A percentile compares a stretch with the other conserved stretches of the same genome.
These are phyloP conservation scores for Pholiota adiposa DNA, from an alignment of 1,284 basidiomycete genomes.

Conservation along the genomic window DNA sequence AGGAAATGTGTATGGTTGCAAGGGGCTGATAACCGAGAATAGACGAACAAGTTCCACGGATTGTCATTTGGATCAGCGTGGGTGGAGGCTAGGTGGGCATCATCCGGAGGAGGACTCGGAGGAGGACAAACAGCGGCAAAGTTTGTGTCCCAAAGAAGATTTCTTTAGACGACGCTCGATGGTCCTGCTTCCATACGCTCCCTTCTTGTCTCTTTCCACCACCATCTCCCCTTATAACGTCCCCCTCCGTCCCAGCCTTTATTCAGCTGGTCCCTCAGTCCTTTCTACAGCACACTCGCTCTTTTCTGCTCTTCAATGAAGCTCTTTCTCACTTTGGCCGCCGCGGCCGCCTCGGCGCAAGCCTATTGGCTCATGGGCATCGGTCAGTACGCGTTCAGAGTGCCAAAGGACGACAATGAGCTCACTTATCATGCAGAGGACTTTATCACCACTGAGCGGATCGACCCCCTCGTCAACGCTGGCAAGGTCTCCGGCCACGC, in stretches of 20 bases:
- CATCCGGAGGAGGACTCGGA: conserved; percentile 4
- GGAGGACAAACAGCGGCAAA: conserved; percentile 24
- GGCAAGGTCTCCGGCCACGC: conserved; percentile 39
- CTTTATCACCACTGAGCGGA: conserved; percentile 39
- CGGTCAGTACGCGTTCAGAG: conserved; percentile 21
- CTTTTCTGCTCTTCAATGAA: conserved; percentile 21
- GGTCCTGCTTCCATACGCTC: conserved; percentile 6
- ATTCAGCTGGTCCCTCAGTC: conserved; percentile 26
- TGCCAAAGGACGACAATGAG: neutral
- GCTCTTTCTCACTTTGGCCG: conserved; percentile 23
- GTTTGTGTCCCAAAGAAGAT: conserved; percentile 17
- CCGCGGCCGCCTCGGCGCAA: conserved; percentile 29
- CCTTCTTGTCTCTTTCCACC: conserved; percentile 22
- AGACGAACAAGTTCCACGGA: conserved; percentile 24
- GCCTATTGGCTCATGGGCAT: conserved; percentile 39
- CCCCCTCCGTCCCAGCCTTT: conserved; percentile 19
- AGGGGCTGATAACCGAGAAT: conserved; percentile 22
- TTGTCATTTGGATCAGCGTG: conserved; percentile 18
- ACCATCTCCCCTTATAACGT: conserved; percentile 21
- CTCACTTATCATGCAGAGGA: conserved; percentile 17
- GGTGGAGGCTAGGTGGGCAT: conserved; percentile 8
- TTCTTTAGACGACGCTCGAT: neutral
- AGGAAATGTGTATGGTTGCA: conserved; percentile 17
- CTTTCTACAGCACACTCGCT: conserved; percentile 24
- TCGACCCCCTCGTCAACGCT: conserved; percentile 42